Conservation (phyloP, 2,329 filamentous ascomycete species). For the Diaporthe sp. region DNA sequence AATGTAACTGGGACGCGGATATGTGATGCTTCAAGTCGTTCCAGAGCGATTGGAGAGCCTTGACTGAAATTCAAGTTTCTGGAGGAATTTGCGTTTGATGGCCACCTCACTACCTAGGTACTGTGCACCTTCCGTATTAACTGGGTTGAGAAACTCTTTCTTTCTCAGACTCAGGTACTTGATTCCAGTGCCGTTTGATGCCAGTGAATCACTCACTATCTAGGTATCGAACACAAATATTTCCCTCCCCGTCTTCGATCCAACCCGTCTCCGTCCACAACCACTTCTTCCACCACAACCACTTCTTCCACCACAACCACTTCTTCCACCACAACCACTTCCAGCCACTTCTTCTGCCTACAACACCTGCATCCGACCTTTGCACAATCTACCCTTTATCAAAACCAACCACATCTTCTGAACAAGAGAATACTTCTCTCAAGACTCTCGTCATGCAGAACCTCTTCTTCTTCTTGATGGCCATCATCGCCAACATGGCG, state of each 20-base stretch:
- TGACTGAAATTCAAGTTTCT: neutral
- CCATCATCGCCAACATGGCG: neutral
- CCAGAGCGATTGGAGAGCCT: neutral
- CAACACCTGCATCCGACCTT: neutral
- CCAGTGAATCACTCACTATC: neutral
- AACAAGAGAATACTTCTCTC: neutral
- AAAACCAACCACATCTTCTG: neutral
- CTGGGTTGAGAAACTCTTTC: too few relatives aligned
- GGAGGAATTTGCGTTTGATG: neutral
- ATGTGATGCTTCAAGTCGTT: neutral
- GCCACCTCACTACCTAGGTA: neutral
- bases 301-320: too few relatives aligned
- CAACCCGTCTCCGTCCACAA: too few relatives aligned
- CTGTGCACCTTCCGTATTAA: too few relatives aligned
- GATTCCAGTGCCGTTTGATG: neutral
- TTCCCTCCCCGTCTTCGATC: neutral
- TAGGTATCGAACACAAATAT: neutral
- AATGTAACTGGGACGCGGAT: neutral
- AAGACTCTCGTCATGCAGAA: neutral
- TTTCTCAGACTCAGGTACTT: neutral
- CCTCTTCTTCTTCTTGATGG: neutral
- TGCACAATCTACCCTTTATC: neutral
- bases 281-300: too few relatives aligned
- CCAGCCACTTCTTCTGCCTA: neutral
- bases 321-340: too few relatives aligned